These are phyloP conservation scores for Boechera divaricarpa DNA, from an alignment of 345 rosid species.

Conservation along the genomic window DNA sequence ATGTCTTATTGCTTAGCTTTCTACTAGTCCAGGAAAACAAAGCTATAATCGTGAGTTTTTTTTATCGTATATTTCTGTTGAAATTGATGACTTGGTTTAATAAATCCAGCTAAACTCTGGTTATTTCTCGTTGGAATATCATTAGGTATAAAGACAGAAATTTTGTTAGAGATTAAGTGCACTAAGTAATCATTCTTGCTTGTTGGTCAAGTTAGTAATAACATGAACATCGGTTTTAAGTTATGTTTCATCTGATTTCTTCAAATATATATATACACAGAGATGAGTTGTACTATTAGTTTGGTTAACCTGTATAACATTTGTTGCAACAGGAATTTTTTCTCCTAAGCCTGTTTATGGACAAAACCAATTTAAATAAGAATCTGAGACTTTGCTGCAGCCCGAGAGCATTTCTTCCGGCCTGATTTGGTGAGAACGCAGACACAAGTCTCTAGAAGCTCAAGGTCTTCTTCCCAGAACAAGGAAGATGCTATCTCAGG, in stretches of 20 bases:
- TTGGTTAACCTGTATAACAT: constrained; percentile 25
- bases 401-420: constrained; percentile 72
- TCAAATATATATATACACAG: neutral
- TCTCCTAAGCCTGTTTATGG: constrained; percentile 13
- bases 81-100: neutral
- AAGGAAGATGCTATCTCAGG: constrained; percentile 69
- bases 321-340: constrained; percentile 8
- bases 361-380: constrained; percentile 53
- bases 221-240: neutral
- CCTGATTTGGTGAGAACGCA: constrained; percentile 73
- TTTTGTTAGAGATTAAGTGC: neutral
- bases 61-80: neutral
- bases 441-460: constrained; percentile 73
- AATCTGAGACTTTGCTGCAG: constrained; percentile 75
- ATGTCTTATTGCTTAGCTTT: neutral
- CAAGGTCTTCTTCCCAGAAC: constrained; percentile 85
- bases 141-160: neutral
- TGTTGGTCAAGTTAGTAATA: neutral
- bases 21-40: neutral
- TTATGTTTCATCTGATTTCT: neutral
- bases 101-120: neutral
- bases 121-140: neutral
- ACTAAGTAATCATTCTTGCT: neutral
- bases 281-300: constrained; percentile 13
- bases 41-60: neutral